These are phyloP conservation scores for Physaria fendleri DNA, from an alignment of 345 rosid species.

Conservation along the genomic window DNA sequence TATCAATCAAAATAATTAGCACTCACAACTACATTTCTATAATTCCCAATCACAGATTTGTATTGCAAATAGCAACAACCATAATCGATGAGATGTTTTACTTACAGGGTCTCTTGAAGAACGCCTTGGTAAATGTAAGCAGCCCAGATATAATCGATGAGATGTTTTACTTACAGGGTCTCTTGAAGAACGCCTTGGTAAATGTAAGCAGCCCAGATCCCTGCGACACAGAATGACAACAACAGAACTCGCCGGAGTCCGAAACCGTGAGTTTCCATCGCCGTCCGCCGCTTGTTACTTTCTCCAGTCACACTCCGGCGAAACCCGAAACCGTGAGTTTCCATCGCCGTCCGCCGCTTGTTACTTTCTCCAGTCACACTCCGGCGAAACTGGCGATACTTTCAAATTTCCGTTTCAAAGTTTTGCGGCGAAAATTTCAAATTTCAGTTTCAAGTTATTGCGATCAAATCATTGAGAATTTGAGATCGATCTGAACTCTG, in stretches of 20 bases:
- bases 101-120: constrained; percentile 94
- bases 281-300: neutral
- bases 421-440: neutral
- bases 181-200: constrained; percentile 97
- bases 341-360: constrained; percentile 30
- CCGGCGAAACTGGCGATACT: too few relatives aligned
- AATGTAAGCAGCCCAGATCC: constrained; percentile 94
- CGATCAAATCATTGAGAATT: constrained; percentile 12
- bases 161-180: constrained; percentile 52
- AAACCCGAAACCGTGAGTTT: constrained; percentile 69
- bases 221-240: constrained; percentile 80
- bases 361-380: constrained; percentile 8
- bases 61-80: neutral
- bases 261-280: constrained; percentile 63
- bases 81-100: neutral
- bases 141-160: constrained; percentile 43
- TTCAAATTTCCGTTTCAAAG: too few relatives aligned
- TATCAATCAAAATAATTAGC: neutral
- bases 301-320: constrained; percentile 20
- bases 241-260: constrained; percentile 62
- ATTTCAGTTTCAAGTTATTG: neutral
- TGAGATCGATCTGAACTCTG: constrained; percentile 12
- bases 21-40: neutral
- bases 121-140: constrained; percentile 95
- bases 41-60: neutral